Evolutionary conservation across 805 yeast genomes (phyloP), one percentile per base, ranked within the genome.

Genomic region (Millerozyma acaciae): DNA sequence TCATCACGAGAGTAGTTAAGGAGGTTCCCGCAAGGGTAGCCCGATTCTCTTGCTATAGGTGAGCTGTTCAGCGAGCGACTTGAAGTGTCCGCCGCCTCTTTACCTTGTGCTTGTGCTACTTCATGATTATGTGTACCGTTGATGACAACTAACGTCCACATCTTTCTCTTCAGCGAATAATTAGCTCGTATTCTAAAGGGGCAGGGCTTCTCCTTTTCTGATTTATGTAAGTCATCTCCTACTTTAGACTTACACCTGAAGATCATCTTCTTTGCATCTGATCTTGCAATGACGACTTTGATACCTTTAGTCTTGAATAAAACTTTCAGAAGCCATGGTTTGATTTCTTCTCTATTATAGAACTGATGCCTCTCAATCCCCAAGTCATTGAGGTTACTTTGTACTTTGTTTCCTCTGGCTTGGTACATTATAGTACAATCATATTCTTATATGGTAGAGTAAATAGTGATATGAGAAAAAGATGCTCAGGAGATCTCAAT

Each of bases 101-200:
- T 25, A 18, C 15, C 13, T 23, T 13, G 15, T 7, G n/a, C n/a
- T 12, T 10, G 8, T 5, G 30, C 38, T 16, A 35, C 8, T n/a
- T 35, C 36, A 49, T 80, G 87, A 41, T 80, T 73, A 53, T 80
- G 87, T 4, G 53, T 51, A 42, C 76, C 80, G 51, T 76, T 75
- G 22, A 80, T 68, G 12, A 80, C 74, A 14, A 75, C 81, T 20
- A 80, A 60, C 10, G 75, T 62, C 87, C 87, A 80, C 34, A 61
- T 57, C 38, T 65, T 59, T 21, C 72, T 62, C 39, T 77, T 58
- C 8, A 73, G 42, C 1, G 80, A 72, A 45, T 60, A 77, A 42
- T 80, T 78, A 2, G 85, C 85, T 34, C 87, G 54, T 26, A 80
- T 68, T 50, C 81, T 63, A 47, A 80, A 80, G 2, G 85, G 85